Conservation (phyloP, 768 basidiomycete genomes). For the Boletus barrowsii region DNA sequence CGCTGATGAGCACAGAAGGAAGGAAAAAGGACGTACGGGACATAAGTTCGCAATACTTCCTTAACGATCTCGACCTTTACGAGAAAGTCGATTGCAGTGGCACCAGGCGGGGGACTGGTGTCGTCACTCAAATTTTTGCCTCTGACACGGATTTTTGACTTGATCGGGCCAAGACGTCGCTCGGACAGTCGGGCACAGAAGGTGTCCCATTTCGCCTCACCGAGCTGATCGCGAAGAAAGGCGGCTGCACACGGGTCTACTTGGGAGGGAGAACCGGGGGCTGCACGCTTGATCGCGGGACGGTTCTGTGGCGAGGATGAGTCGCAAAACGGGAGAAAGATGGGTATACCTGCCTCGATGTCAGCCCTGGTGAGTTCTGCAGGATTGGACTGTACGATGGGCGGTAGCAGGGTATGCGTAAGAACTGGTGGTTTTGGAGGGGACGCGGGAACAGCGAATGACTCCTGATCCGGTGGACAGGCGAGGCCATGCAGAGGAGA, state of each 20-base stretch:
- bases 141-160: conserved; percentile 34
- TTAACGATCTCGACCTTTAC: conserved; percentile 53
- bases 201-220: conserved; percentile 42
- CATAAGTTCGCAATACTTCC: conserved; percentile 45
- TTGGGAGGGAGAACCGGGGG: conserved; percentile 22
- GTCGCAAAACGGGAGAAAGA: neutral
- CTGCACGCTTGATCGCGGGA: conserved; percentile 24
- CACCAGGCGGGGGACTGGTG: conserved; percentile 30
- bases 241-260: conserved; percentile 44
- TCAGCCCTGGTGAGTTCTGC: conserved; percentile 25
- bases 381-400: conserved; percentile 35
- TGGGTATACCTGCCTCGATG: conserved; percentile 18
- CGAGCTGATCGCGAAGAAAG: conserved; percentile 44
- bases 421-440: conserved; percentile 23
- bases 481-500: conserved; percentile 26
- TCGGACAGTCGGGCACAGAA: conserved; percentile 48
- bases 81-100: conserved; percentile 48
- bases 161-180: conserved; percentile 40
- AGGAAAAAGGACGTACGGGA: conserved; percentile 39
- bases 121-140: conserved; percentile 30
- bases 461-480: conserved; percentile 15
- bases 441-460: conserved; percentile 20
- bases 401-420: conserved; percentile 32
- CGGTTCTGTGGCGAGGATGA: conserved; percentile 27
- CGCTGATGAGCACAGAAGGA: conserved; percentile 3